These are phyloP conservation scores for Opeltia flavorubescens DNA, from an alignment of 495 filamentous ascomycete species.

Conservation along the genomic window DNA sequence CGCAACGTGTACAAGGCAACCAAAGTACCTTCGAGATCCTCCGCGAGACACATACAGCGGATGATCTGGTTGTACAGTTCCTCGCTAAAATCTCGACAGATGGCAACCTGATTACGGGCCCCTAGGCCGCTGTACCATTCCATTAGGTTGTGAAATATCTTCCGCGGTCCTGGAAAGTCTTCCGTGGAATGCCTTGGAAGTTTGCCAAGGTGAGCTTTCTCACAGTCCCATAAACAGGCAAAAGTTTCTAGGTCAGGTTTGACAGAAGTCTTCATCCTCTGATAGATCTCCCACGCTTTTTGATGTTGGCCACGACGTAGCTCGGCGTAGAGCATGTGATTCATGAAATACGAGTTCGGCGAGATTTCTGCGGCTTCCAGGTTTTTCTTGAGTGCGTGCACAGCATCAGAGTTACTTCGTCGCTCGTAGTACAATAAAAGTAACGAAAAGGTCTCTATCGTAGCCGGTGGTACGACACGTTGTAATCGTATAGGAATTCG, in stretches of 20 bases:
- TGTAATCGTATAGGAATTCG: slow-evolving; percentile 20
- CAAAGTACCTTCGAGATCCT: slow-evolving; percentile 45
- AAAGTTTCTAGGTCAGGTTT: slow-evolving; percentile 57
- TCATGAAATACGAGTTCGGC: slow-evolving; percentile 59
- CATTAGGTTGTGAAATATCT: slow-evolving; percentile 49
- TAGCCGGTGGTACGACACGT: slow-evolving; percentile 41
- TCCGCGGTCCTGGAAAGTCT: slow-evolving; percentile 33
- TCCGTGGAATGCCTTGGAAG: slow-evolving; percentile 22
- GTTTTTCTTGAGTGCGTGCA: slow-evolving; percentile 41
- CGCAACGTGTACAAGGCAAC: slow-evolving; percentile 44
- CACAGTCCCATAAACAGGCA: slow-evolving; percentile 49
- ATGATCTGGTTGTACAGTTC: slow-evolving; percentile 44
- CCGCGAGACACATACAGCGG: slow-evolving; percentile 36
- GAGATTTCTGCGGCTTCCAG: slow-evolving; percentile 44
- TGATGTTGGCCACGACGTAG: slow-evolving; percentile 37
- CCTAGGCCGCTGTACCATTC: slow-evolving; percentile 30
- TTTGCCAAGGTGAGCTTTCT: slow-evolving; percentile 36
- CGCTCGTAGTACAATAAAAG: slow-evolving; percentile 57
- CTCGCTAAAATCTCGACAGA: slow-evolving; percentile 28
- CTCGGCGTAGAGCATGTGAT: slow-evolving; percentile 52
- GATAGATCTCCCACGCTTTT: slow-evolving; percentile 42
- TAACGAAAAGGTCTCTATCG: slow-evolving; percentile 62
- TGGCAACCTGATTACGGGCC: slow-evolving; percentile 11
- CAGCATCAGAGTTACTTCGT: slow-evolving; percentile 38
- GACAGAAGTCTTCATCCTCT: slow-evolving; percentile 30